These are phyloP conservation scores for Cucurbita pepo DNA, from an alignment of 306 rosid species.

Conservation along the genomic window DNA sequence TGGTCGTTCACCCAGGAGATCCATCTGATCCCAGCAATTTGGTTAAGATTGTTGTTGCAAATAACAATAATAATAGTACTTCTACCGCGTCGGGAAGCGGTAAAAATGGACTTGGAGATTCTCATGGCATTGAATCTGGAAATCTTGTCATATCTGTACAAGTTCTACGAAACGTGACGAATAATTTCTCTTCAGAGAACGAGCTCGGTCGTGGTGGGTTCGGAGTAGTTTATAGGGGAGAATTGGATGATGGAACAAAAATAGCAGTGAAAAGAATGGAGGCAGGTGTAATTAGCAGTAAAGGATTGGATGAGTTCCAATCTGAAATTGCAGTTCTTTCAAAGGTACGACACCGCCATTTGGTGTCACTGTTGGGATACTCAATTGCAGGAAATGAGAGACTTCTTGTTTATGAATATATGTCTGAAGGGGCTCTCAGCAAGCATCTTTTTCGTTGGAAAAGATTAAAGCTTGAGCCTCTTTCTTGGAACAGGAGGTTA, in stretches of 20 bases:
- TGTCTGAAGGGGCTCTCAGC: conserved; percentile 99
- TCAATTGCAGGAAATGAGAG: conserved; percentile 67
- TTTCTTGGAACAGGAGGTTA: conserved; percentile 92
- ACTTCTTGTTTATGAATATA: conserved; percentile 77
- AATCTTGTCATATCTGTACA: conserved; percentile 83
- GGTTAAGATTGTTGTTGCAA: conserved; percentile 55
- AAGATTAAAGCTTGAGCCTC: conserved; percentile 56
- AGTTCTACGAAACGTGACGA: conserved; percentile 71
- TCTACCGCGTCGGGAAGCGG: conserved; percentile 50
- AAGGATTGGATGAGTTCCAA: conserved; percentile 94
- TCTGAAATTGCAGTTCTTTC: conserved; percentile 91
- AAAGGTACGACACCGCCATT: conserved; percentile 89
- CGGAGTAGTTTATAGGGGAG: conserved; percentile 92
- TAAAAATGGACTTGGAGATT: conserved; percentile 47
- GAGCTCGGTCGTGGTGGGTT: conserved; percentile 98
- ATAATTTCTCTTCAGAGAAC: conserved; percentile 76
- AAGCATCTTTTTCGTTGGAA: conserved; percentile 91
- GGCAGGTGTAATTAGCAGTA: conserved; percentile 52
- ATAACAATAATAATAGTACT: conserved; percentile 33
- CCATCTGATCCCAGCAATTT: conserved; percentile 55
- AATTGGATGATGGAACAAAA: conserved; percentile 82
- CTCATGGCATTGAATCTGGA: conserved; percentile 84
- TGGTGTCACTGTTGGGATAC: conserved; percentile 84
- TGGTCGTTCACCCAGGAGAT: conserved; percentile 84
- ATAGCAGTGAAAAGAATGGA: conserved; percentile 98